Evolutionary conservation across 176 grass and related monocot genomes (phyloP).

Genomic region (Rhynchospora pubera): DNA sequence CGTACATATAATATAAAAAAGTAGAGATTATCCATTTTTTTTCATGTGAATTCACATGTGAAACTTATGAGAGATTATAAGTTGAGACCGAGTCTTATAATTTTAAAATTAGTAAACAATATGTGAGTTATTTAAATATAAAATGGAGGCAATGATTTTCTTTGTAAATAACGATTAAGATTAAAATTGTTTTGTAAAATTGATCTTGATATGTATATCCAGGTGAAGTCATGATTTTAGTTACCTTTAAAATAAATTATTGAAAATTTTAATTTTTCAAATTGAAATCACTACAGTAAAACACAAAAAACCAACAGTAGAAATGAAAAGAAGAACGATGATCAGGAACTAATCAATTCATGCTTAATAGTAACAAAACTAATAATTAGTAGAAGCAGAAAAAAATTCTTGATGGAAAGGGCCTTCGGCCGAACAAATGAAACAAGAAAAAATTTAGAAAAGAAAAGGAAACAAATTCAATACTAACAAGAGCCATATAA

Average conservation of each 20-base stretch:
- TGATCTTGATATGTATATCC: too few species aligned
- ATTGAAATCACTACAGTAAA: neutral
- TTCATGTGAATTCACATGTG: neutral
- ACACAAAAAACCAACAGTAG: neutral
- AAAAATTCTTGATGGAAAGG: neutral
- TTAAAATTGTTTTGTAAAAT: too few species aligned
- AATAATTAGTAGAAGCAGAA: neutral
- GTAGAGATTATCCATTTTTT: neutral
- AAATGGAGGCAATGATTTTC: neutral
- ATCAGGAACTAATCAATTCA: neutral
- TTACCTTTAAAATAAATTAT: too few species aligned
- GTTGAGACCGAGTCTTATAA: neutral
- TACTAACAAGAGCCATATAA: conserved; percentile 5
- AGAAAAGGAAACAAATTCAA: neutral
- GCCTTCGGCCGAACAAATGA: conserved; percentile 22
- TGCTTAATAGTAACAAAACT: neutral
- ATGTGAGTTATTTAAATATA: neutral
- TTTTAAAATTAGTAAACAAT: neutral
- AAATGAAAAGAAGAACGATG: neutral
- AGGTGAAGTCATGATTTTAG: too few species aligned
- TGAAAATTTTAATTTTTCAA: too few species aligned
- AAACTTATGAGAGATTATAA: neutral
- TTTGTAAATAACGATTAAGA: neutral
- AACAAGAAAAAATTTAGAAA: conserved; percentile 6
- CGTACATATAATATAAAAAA: neutral